Percentiles rank a stretch among this genome's conserved stretches.
These are phyloP conservation scores for Penicillium crystallinum DNA, from an alignment of 495 filamentous ascomycete genomes.

Conservation along the genomic window DNA sequence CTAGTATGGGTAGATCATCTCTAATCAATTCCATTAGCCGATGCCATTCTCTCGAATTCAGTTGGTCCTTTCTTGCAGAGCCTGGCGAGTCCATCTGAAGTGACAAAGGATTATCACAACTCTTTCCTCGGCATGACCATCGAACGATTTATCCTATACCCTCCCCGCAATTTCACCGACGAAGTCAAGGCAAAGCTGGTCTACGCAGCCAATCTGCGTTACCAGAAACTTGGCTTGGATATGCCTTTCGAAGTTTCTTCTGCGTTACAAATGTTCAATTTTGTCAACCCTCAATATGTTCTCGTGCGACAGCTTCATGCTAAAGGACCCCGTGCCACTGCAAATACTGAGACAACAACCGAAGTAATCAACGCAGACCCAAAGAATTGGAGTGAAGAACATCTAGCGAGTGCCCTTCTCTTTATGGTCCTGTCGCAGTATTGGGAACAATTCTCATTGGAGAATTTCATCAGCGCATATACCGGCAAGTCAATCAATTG, in stretches of 20 bases:
- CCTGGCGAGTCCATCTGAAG: conserved; percentile 53
- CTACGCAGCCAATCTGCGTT: conserved; percentile 63
- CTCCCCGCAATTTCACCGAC: conserved; percentile 75
- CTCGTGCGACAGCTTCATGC: conserved; percentile 75
- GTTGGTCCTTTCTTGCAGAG: conserved; percentile 68
- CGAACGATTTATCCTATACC: conserved; percentile 75
- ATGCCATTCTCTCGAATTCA: conserved; percentile 72
- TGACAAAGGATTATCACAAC: conserved; percentile 58
- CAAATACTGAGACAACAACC: conserved; percentile 47
- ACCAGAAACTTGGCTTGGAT: conserved; percentile 52
- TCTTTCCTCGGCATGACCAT: conserved; percentile 69
- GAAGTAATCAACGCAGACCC: conserved; percentile 61
- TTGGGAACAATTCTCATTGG: conserved; percentile 62
- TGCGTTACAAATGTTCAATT: conserved; percentile 65
- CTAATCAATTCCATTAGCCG: conserved; percentile 53
- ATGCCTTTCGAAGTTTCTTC: conserved; percentile 69
- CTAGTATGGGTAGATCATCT: conserved; percentile 3
- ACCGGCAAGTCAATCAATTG: conserved; percentile 64
- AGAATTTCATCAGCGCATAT: conserved; percentile 64
- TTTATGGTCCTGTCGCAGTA: conserved; percentile 72
- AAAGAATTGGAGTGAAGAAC: conserved; percentile 69
- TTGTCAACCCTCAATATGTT: conserved; percentile 58
- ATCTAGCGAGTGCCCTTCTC: conserved; percentile 75
- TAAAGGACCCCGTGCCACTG: conserved; percentile 59
- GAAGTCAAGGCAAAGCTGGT: conserved; percentile 63